Evolutionary conservation across 345 rosid species (phyloP).

Genomic region (Pugionium cornutum): DNA sequence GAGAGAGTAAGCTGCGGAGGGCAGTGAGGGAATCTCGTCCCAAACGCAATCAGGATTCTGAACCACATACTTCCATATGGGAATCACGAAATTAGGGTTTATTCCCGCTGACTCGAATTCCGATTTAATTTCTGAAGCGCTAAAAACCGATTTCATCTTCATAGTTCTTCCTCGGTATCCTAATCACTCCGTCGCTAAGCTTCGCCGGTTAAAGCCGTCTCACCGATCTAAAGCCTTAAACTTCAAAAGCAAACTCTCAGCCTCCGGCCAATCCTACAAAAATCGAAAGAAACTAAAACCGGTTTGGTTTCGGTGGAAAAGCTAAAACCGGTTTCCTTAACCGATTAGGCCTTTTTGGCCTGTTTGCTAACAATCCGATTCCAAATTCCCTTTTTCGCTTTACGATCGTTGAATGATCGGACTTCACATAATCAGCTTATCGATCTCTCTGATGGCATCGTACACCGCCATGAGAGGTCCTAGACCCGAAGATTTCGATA

Average conservation of each 20-base stretch:
- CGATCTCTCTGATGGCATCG: slow-evolving; percentile 11
- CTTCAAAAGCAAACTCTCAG: neutral
- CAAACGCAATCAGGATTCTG: slow-evolving; percentile 80
- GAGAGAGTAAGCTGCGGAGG: slow-evolving; percentile 65
- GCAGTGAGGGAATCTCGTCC: slow-evolving; percentile 70
- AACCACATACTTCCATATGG: slow-evolving; percentile 82
- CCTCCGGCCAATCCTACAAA: slow-evolving; percentile 1
- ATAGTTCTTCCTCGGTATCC: slow-evolving; percentile 8
- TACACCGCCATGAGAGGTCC: slow-evolving; percentile 44
- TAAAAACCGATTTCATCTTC: slow-evolving; percentile 63
- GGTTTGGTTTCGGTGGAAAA: neutral
- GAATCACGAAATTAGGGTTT: slow-evolving; percentile 54
- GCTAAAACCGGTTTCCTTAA: slow-evolving; percentile 4
- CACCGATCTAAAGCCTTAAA: slow-evolving; percentile 29
- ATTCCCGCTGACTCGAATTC: slow-evolving; percentile 66
- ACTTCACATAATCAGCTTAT: neutral
- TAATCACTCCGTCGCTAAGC: neutral
- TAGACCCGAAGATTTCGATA: slow-evolving; percentile 45
- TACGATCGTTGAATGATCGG: slow-evolving; percentile 3
- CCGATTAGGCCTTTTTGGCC: neutral
- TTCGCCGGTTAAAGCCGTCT: slow-evolving; percentile 2
- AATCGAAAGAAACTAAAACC: slow-evolving; percentile 9
- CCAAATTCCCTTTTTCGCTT: neutral
- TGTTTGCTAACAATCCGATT: neutral
- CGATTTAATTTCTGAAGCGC: slow-evolving; percentile 56